Percentiles rank a stretch among this genome's conserved stretches.
phyloP scores from a whole-genome alignment of 2,329 filamentous ascomycete species.

The Cadophora sp. region DNA sequence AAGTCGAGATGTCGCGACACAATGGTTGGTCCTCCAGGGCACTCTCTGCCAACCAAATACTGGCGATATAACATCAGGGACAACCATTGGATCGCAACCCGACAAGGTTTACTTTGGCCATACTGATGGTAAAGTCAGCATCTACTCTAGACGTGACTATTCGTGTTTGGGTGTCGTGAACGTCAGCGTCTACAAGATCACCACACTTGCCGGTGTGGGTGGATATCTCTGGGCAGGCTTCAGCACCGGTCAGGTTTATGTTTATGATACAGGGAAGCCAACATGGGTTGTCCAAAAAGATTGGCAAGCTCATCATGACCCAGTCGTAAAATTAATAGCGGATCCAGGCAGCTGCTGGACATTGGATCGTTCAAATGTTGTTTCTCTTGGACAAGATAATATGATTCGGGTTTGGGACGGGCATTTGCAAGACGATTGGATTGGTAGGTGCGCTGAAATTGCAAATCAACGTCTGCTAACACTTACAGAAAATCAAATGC shows the following conservation, averaged over 20 bases:
- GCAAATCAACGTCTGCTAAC: conserved; percentile 5
- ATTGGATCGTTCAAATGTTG: conserved; percentile 81
- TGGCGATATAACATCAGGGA: conserved; percentile 87
- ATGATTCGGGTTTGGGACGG: conserved; percentile 90
- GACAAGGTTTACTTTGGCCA: conserved; percentile 91
- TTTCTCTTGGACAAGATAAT: conserved; percentile 88
- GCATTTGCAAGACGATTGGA: conserved; percentile 89
- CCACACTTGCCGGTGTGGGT: conserved; percentile 80
- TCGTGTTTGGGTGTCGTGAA: conserved; percentile 81
- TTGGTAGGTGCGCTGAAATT: conserved; percentile 58
- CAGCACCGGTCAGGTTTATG: conserved; percentile 91
- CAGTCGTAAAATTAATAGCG: conserved; percentile 77
- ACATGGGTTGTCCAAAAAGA: conserved; percentile 94
- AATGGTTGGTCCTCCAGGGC: conserved; percentile 77
- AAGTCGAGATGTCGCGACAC: conserved; percentile 67
- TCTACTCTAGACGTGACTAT: conserved; percentile 82
- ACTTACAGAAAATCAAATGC: conserved; percentile 77
- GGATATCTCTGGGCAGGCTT: conserved; percentile 90
- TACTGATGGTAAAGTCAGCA: conserved; percentile 88
- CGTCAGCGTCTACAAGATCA: conserved; percentile 95
- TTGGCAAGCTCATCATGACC: conserved; percentile 89
- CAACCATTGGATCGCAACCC: conserved; percentile 74
- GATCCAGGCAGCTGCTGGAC: conserved; percentile 87
- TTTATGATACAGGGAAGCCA: conserved; percentile 83
- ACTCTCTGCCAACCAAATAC: conserved; percentile 75